Conservation (phyloP, 2,329 filamentous ascomycete genomes). For the Cladosporium halotolerans region DNA sequence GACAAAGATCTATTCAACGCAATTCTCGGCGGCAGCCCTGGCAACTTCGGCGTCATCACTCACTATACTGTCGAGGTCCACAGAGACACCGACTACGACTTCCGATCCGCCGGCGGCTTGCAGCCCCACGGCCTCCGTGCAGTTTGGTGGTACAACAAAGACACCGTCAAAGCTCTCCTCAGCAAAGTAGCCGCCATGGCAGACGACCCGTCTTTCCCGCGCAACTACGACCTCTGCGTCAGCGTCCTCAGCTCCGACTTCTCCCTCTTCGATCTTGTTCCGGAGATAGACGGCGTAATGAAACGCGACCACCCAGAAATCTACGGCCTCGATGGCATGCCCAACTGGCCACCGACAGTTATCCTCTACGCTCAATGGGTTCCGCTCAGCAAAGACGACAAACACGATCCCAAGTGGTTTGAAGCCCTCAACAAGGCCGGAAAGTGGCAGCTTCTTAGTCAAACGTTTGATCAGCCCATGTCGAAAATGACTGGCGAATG, state of each 20-base stretch:
- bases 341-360: constrained; percentile 37
- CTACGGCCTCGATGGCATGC: constrained; percentile 32
- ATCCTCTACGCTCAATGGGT: constrained; percentile 47
- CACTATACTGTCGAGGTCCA: constrained; percentile 35
- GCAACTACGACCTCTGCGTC: constrained; percentile 44
- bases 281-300: constrained; percentile 34
- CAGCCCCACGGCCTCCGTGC: constrained; percentile 40
- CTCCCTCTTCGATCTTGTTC: constrained; percentile 32
- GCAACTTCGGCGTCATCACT: constrained; percentile 31
- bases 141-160: constrained; percentile 36
- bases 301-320: constrained; percentile 33
- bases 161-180: constrained; percentile 36
- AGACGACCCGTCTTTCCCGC: constrained; percentile 38
- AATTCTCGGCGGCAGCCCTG: constrained; percentile 30
- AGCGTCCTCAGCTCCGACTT: constrained; percentile 42
- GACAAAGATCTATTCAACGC: constrained; percentile 28
- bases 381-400: constrained; percentile 33
- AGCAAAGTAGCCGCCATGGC: constrained; percentile 40
- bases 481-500: constrained; percentile 40
- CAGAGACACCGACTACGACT: constrained; percentile 32
- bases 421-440: constrained; percentile 32
- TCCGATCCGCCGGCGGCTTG: constrained; percentile 11
- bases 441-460: constrained; percentile 25
- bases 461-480: constrained; percentile 35
- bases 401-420: constrained; percentile 35